Percentiles rank a stretch among this genome's conserved stretches.
Conservation (phyloP, 345 rosid genomes). For the Populus euphratica region DNA sequence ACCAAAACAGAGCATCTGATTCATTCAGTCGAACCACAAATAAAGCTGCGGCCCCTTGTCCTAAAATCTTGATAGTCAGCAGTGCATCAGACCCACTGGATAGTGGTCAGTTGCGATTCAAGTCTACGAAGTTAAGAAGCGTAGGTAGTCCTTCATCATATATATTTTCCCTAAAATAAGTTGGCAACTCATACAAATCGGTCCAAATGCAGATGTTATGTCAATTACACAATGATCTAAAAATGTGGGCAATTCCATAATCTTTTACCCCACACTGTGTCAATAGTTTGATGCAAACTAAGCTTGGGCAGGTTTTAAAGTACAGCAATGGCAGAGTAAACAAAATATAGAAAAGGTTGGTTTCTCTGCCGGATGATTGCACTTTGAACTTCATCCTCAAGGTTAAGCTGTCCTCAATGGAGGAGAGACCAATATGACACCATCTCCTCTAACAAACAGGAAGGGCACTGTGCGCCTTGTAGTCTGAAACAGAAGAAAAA, state of each 20-base stretch:
- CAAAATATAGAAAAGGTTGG: neutral
- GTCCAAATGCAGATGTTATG: neutral
- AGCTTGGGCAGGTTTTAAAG: neutral
- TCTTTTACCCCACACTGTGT: neutral
- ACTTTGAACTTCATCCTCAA: conserved; percentile 6
- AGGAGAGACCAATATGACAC: conserved; percentile 97
- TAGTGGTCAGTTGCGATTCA: neutral
- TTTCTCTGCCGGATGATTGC: neutral
- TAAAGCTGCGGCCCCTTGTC: neutral
- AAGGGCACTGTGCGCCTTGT: conserved; percentile 77
- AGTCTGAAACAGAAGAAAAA: conserved; percentile 48
- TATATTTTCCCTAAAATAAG: neutral
- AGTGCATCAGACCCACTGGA: neutral
- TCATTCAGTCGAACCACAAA: neutral
- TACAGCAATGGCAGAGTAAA: neutral
- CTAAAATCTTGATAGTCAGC: neutral
- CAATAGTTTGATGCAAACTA: conserved; percentile 1
- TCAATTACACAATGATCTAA: neutral
- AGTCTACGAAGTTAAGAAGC: neutral
- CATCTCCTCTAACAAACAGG: conserved; percentile 97
- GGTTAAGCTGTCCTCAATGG: conserved; percentile 81
- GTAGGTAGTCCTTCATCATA: neutral
- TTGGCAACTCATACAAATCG: neutral
- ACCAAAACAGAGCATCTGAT: neutral
- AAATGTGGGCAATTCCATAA: neutral